phyloP scores from a whole-genome alignment of 75 land plant genomes.

The Picea sitchensis region DNA sequence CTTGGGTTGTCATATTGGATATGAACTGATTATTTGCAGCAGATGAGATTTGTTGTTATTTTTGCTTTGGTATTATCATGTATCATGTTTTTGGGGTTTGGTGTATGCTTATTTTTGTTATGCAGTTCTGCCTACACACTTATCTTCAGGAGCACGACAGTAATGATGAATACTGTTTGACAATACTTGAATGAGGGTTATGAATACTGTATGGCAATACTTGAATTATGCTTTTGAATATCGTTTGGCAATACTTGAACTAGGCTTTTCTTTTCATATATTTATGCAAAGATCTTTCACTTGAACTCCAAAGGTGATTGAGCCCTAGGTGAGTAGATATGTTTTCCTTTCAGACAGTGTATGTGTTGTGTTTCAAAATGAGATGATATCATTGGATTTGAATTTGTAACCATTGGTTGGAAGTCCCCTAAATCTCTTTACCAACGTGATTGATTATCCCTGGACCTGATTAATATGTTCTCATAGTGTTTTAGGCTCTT shows the following conservation, averaged over 20 bases:
- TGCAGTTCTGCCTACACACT: slow-evolving; percentile 50
- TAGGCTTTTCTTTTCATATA: too few species aligned
- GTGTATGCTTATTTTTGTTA: slow-evolving; percentile 6
- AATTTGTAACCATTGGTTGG: neutral
- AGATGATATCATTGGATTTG: too few species aligned
- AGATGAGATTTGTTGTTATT: neutral
- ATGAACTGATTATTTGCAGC: neutral
- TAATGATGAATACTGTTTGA: slow-evolving; percentile 80
- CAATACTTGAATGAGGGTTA: neutral
- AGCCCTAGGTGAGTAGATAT: too few species aligned
- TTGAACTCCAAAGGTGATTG: too few species aligned
- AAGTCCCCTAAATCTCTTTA: neutral
- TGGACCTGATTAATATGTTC: neutral
- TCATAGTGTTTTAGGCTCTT: neutral
- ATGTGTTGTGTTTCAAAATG: too few species aligned
- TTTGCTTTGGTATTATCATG: neutral
- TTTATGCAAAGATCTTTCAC: too few species aligned
- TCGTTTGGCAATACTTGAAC: too few species aligned
- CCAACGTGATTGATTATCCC: neutral
- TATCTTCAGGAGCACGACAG: slow-evolving; percentile 84
- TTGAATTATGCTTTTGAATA: neutral
- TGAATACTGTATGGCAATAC: neutral
- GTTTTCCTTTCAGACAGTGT: too few species aligned
- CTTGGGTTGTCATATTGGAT: neutral
- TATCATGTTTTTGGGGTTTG: neutral